These are phyloP conservation scores for Dendrocalamus latiflorus DNA, from an alignment of 202 grass and related monocot species.

Conservation along the genomic window DNA sequence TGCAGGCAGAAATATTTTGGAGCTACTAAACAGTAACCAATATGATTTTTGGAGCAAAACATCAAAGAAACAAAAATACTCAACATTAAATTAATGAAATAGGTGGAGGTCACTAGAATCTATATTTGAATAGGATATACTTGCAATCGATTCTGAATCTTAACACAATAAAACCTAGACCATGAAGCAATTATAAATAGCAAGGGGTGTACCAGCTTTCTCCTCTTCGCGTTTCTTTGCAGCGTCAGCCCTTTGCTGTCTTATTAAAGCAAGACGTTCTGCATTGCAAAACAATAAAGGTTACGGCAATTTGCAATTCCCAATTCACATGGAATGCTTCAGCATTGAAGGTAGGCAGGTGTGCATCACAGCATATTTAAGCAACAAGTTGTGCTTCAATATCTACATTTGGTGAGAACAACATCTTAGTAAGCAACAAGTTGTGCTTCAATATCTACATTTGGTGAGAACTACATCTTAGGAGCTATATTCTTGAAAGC, in stretches of 20 bases:
- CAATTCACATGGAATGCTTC: neutral
- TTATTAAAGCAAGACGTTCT: slow-evolving; percentile 97
- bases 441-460: neutral
- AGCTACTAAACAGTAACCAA: neutral
- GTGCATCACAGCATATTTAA: neutral
- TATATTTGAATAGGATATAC: neutral
- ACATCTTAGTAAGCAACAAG: neutral
- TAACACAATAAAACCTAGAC: neutral
- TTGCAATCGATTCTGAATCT: neutral
- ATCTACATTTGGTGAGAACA: neutral
- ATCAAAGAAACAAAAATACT: neutral
- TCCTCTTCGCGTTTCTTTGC: slow-evolving; percentile 98
- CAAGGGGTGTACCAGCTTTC: slow-evolving; percentile 73
- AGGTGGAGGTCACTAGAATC: neutral
- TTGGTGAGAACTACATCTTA: neutral
- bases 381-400: neutral
- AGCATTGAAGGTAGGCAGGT: neutral
- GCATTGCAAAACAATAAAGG: slow-evolving; percentile 25
- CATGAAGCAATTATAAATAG: neutral
- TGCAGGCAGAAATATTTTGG: neutral
- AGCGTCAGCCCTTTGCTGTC: slow-evolving; percentile 93
- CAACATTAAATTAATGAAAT: neutral
- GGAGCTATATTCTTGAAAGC: neutral
- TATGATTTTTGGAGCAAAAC: neutral
- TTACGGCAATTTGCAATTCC: neutral